Evolutionary conservation across 306 rosid species (phyloP), one percentile per base, ranked within the genome.

Genomic region (Nissolia schottii): DNA sequence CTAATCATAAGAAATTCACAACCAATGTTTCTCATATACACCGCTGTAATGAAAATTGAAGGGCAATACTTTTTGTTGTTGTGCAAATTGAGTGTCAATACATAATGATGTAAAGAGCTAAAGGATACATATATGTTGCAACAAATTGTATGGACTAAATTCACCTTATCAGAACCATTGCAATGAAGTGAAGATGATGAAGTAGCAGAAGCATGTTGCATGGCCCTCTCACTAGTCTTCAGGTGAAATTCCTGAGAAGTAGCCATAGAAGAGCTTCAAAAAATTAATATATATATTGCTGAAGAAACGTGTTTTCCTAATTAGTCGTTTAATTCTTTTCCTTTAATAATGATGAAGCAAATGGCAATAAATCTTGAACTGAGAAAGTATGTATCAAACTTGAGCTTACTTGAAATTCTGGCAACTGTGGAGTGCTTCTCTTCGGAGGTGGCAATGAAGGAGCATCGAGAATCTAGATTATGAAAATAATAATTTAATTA

Each of bases 181-280:
- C 80, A 82, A 72, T 45, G 77, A 73, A 74, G 80, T 15, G 88
- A 85, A 35, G 88, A 84, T 43, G 89, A 78, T 24, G 88, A 76
- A 80, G 77, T 77, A 63, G 89, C 73, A 41, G 82, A 81, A 35
- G 87, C 50, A 57, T 86, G 88, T 67, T 91, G 96, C 79, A 73
- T 88, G 27, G 97, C 97, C 87, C 99, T 95, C 81, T 88, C 89
- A 59, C 24, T 68, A 55, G 96, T 91, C 84, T 87, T 95, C 63
- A 91, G 82, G 81, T 81, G 93, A 86, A 91, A 94, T 77, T 83
- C 97, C 97, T 91, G 73, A 70, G 53, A 83, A 60, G 82, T 56
- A 74, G 31, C 70, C 20, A 60, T 60, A 38, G 74, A 53, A 74
- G 55, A 86, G 80, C 34, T 41, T 43, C 31, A 66, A 76, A 58